phyloP scores from a whole-genome alignment of 257 asterid genomes.

The Solanum microdontum region DNA sequence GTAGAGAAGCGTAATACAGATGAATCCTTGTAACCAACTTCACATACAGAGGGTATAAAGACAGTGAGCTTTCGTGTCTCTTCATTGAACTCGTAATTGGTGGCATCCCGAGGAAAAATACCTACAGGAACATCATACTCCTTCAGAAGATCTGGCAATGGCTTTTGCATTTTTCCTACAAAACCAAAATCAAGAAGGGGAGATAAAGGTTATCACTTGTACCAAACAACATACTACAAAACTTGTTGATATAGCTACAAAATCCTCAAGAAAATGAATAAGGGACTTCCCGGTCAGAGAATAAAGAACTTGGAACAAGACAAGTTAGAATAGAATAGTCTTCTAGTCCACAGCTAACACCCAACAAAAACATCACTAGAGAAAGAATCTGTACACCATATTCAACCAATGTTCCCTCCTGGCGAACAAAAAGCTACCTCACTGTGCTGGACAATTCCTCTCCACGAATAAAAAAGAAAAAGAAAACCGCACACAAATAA shows the following conservation, averaged over 20 bases:
- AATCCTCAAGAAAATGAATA: background rate
- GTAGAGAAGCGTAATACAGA: conserved; percentile 56
- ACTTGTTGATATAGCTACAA: background rate
- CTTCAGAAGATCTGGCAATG: conserved; percentile 54
- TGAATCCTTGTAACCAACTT: conserved; percentile 64
- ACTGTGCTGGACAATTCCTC: background rate
- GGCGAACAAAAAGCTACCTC: background rate
- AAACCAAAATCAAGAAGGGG: background rate
- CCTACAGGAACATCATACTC: conserved; percentile 64
- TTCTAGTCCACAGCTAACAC: background rate
- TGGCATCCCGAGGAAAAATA: conserved; percentile 64
- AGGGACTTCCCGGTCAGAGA: background rate
- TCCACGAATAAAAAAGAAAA: background rate
- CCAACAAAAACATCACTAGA: background rate
- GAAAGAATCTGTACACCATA: background rate
- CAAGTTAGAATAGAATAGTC: background rate
- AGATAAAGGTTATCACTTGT: background rate
- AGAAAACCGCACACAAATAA: background rate
- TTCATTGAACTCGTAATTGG: conserved; percentile 76
- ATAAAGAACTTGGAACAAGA: background rate
- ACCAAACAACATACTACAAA: background rate
- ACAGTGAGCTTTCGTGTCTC: conserved; percentile 53
- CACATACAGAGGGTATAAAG: conserved; percentile 47
- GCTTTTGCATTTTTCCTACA: conserved; percentile 68
- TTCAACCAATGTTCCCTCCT: background rate